Percentiles rank a stretch among this genome's conserved stretches.
These are phyloP conservation scores for Allomyces javanicus DNA, from an alignment of 192 early-diverging fungal genomes.

Conservation along the genomic window DNA sequence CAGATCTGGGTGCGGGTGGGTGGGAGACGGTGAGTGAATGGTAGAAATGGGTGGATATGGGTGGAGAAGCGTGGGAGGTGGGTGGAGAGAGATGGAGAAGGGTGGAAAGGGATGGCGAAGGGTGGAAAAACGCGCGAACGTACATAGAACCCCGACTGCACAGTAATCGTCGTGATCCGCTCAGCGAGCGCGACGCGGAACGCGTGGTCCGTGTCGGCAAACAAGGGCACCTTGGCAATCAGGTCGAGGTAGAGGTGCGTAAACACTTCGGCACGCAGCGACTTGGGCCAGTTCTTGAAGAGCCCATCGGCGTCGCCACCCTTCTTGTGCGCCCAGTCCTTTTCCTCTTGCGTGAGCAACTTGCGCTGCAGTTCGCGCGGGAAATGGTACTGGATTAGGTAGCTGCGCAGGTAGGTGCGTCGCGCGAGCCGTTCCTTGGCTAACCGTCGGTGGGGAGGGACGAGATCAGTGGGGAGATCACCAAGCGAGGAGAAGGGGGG, in stretches of 20 bases:
- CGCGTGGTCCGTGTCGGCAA: conserved; percentile 5
- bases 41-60: no score
- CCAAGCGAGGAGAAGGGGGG: no score
- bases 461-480: no score
- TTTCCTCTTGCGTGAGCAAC: conserved; percentile 5
- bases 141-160: not conserved
- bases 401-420: not conserved
- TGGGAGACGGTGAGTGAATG: no score
- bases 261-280: conserved; percentile 3
- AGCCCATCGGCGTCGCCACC: conserved; percentile 7
- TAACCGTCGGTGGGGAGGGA: no score
- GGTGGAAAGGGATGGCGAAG: no score
- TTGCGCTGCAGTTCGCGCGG: not conserved
- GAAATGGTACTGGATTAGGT: not conserved
- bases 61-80: no score
- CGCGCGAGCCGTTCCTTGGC: no score
- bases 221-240: conserved; percentile 6
- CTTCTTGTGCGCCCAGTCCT: conserved; percentile 1
- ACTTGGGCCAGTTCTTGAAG: conserved; percentile 5
- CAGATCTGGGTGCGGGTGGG: not conserved
- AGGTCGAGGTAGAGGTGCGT: conserved; percentile 8
- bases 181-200: conserved; percentile 3
- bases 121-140: no score
- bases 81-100: no score
- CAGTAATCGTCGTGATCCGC: not conserved